Base-by-base conservation (phyloP, 2,329 filamentous ascomycete genomes). In the Trichoderma endophyticum region DNA sequence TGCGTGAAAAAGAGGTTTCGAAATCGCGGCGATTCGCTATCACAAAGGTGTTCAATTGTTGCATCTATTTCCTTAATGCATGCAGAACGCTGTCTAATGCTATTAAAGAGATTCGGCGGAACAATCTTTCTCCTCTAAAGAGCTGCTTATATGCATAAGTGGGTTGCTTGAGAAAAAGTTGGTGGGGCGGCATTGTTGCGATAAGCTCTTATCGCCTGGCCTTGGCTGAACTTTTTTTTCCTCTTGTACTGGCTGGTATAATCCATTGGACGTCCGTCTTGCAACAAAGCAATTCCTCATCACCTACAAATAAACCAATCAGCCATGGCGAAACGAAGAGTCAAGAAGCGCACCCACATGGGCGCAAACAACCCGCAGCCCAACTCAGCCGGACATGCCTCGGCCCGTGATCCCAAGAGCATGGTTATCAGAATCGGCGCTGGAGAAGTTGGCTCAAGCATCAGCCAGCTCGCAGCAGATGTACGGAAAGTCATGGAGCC, bases 381-480 rank as follows among this genome's bases (percentile, higher is more conserved):
- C 74, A 83, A 87, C 77, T 77, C 87, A 74, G 84, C 86, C 57
- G 87, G 89, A 71, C 89, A 90, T 81, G 87, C 89, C 72, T 88
- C 90, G 28, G 86, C 88, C 68, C 89, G 90, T 75, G 87, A 90
- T 66, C 96, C 96, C 39, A 98, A 98, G 87, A 97, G 92, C 81
- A 98, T 99, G 95, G 95, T 99, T 72, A 97, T 99, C 82, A 93
- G 96, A 76, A 95, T 98, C 78, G 96, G 96, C 77, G 95, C 95
- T 77, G 93, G 94, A 78, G 93, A 98, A 80, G 94, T 99, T 67
- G 96, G 96, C 72, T 90, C 93, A 73, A 97, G 93, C 81, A 89
- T 99, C 77, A 95, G 92, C 80, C 95, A 98, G 83, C 86, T 99
- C 77, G 95, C 95, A 26, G 91, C 92, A 77, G 96, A 99, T 84